Percentiles rank a stretch among this genome's conserved stretches.
phyloP scores from a whole-genome alignment of 345 rosid species.

The Melaleuca alternifolia region DNA sequence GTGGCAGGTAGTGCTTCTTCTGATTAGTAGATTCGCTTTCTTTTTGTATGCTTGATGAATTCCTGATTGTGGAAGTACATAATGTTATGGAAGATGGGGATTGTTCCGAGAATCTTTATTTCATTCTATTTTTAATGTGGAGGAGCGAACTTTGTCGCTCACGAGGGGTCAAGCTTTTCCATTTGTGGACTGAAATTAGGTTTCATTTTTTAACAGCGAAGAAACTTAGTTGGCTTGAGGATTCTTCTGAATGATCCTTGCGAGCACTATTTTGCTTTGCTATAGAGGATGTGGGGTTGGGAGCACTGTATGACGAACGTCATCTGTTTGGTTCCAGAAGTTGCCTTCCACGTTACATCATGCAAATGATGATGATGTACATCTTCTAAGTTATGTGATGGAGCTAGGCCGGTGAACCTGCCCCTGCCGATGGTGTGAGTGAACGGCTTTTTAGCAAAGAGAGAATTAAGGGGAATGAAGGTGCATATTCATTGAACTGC shows the following conservation, averaged over 20 bases:
- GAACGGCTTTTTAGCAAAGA: not conserved
- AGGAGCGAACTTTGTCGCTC: not conserved
- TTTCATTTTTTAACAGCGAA: not conserved
- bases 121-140: conserved; percentile 11
- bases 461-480: not conserved
- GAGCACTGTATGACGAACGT: not conserved
- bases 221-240: not conserved
- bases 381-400: not conserved
- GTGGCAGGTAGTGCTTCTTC: not conserved
- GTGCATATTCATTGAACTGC: not conserved
- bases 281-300: not conserved
- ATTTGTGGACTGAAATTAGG: not conserved
- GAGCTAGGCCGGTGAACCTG: not conserved
- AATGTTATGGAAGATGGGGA: conserved; percentile 27
- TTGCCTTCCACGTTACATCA: not conserved
- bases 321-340: not conserved
- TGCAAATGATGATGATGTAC: not conserved
- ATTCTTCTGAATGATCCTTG: not conserved
- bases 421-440: not conserved
- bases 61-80: conserved; percentile 25
- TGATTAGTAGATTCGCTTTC: not conserved
- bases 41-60: conserved; percentile 15
- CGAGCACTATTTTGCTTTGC: not conserved
- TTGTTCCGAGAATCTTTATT: conserved; percentile 20
- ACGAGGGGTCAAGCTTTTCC: not conserved